These are phyloP conservation scores for Oryza longistaminata DNA, from an alignment of 176 grass and related monocot genomes.

Conservation along the genomic window DNA sequence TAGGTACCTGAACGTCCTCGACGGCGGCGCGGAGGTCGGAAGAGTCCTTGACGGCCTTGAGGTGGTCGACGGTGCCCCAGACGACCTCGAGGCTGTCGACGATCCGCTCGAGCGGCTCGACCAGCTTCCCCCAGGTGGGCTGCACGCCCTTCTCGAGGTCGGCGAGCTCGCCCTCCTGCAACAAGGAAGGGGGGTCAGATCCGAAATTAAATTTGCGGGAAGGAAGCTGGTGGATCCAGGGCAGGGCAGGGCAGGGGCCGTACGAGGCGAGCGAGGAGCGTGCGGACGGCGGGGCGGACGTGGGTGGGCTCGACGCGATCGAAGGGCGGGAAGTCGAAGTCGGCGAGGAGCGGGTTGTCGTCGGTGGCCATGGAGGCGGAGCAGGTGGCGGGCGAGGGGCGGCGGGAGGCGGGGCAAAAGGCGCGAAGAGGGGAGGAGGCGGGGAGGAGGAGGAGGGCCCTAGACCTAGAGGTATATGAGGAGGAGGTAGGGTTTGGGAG, in stretches of 20 bases:
- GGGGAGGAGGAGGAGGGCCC: conserved; percentile 34
- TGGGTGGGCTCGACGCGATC: conserved; percentile 64
- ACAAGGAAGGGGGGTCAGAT: conserved; percentile 13
- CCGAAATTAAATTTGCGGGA: too few species aligned
- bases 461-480: too few species aligned
- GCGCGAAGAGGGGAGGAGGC: conserved; percentile 55
- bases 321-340: conserved; percentile 84
- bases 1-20: conserved; percentile 79
- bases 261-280: conserved; percentile 71
- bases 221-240: too few species aligned
- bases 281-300: conserved; percentile 75
- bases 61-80: conserved; percentile 84
- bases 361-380: conserved; percentile 24
- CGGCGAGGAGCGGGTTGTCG: conserved; percentile 61
- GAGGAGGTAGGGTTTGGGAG: conserved; percentile 20
- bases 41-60: conserved; percentile 93
- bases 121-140: conserved; percentile 78
- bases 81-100: conserved; percentile 72
- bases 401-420: conserved; percentile 47
- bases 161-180: conserved; percentile 75
- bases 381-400: conserved; percentile 35
- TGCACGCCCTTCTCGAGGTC: conserved; percentile 80
- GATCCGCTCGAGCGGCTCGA: conserved; percentile 91
- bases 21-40: conserved; percentile 76
- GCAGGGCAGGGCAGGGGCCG: neutral